Conservation (phyloP, 2,329 filamentous ascomycete genomes). For the Fusarium tjaetaba region DNA sequence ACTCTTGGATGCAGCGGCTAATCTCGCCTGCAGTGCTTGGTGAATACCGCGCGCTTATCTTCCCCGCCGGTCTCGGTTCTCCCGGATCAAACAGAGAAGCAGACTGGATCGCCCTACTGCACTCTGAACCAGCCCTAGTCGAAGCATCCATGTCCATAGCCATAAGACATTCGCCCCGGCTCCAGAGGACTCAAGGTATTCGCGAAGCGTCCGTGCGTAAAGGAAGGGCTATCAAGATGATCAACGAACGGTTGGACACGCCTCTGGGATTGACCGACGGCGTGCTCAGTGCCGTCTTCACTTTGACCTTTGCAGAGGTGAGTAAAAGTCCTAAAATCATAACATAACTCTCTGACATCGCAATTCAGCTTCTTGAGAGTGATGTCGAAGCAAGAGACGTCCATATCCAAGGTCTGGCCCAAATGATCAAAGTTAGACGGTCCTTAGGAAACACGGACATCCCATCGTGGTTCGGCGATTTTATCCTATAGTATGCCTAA, state of each 20-base stretch:
- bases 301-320: slow-evolving; percentile 27
- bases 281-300: slow-evolving; percentile 36
- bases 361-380: slow-evolving; percentile 19
- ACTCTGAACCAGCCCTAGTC: slow-evolving; percentile 39
- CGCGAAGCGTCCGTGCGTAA: not conserved
- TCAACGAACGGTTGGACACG: slow-evolving; percentile 21
- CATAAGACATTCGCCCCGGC: not conserved
- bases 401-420: slow-evolving; percentile 24
- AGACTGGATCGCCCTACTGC: slow-evolving; percentile 26
- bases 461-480: slow-evolving; percentile 10
- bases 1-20: not conserved
- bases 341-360: fast-evolving
- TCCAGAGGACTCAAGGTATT: not conserved
- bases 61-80: not conserved
- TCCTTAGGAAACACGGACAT: not conserved
- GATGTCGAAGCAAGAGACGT: slow-evolving; percentile 9
- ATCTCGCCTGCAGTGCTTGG: not conserved
- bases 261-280: slow-evolving; percentile 21
- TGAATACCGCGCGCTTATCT: slow-evolving; percentile 9
- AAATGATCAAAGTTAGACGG: slow-evolving; percentile 16
- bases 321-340: fast-evolving
- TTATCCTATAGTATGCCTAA: slow-evolving; percentile 1
- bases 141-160: slow-evolving; percentile 39
- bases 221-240: slow-evolving; percentile 20
- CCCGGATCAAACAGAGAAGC: slow-evolving; percentile 5